A percentile compares a stretch with the other conserved stretches of the same genome.
Evolutionary conservation across 2,329 filamentous ascomycete genomes (phyloP).

Genomic region (Penicillium hordei): DNA sequence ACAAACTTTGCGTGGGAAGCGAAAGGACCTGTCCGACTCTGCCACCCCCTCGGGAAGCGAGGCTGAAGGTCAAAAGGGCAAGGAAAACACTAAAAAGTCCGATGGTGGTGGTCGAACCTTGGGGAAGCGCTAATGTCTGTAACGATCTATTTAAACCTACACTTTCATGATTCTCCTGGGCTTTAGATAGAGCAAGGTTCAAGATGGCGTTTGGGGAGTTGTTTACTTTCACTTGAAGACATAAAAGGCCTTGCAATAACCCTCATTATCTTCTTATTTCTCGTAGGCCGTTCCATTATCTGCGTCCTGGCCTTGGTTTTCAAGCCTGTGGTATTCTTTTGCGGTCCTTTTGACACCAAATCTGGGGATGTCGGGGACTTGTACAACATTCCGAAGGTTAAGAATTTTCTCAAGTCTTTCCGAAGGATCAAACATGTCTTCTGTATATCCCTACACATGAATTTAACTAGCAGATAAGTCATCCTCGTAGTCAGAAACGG

Average conservation of each 20-base stretch:
- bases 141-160: constrained; percentile 4
- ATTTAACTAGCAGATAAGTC: background rate
- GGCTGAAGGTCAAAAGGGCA: constrained; percentile 27
- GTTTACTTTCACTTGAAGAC: constrained; percentile 3
- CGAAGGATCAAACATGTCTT: background rate
- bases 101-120: constrained; percentile 22
- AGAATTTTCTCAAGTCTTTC: background rate
- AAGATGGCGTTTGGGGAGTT: constrained; percentile 25
- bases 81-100: constrained; percentile 15
- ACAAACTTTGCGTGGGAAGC: constrained; percentile 75
- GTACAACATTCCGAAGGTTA: background rate
- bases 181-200: constrained; percentile 24
- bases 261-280: background rate
- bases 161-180: constrained; percentile 12
- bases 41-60: constrained; percentile 41
- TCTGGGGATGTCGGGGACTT: background rate
- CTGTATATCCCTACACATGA: background rate
- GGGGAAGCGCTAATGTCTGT: constrained; percentile 19
- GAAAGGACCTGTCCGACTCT: constrained; percentile 54
- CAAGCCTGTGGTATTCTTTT: background rate
- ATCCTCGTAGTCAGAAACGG: background rate
- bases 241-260: constrained; percentile 1
- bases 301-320: background rate
- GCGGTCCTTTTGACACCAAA: background rate
- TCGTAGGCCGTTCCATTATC: background rate